These are phyloP conservation scores for Candida neerlandica DNA, from an alignment of 1,139 yeast genomes.

Conservation along the genomic window DNA sequence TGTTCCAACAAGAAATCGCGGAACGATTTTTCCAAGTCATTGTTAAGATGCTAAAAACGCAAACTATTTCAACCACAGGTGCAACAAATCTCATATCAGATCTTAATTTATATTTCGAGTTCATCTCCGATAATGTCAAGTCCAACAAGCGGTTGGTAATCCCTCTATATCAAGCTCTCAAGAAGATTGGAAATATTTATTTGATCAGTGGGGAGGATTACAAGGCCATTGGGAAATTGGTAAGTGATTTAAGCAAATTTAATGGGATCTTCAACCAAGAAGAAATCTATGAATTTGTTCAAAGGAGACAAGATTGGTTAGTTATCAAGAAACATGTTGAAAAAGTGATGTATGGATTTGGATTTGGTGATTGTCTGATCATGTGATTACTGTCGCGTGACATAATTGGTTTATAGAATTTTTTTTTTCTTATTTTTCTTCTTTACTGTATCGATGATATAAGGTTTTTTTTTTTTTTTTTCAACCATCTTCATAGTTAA, in stretches of 20 bases:
- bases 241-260: conserved; percentile 82
- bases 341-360: conserved; percentile 92
- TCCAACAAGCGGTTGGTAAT: conserved; percentile 64
- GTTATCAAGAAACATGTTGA: conserved; percentile 78
- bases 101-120: conserved; percentile 74
- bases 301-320: conserved; percentile 85
- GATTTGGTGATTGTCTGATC: conserved; percentile 64
- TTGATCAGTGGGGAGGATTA: conserved; percentile 77
- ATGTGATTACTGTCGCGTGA: conserved; percentile 23
- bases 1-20: conserved; percentile 92
- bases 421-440: conserved; percentile 1
- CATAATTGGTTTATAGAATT: neutral
- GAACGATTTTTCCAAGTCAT: conserved; percentile 78
- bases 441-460: neutral
- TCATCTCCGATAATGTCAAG: conserved; percentile 59
- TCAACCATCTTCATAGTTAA: neutral
- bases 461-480: neutral
- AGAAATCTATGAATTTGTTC: conserved; percentile 90
- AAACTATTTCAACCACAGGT: conserved; percentile 76
- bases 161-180: conserved; percentile 79
- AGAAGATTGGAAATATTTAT: conserved; percentile 81
- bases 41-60: conserved; percentile 70
- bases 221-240: conserved; percentile 79
- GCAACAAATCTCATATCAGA: conserved; percentile 78
- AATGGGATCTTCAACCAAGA: conserved; percentile 91